A percentile compares a stretch with the other conserved stretches of the same genome.
These are phyloP conservation scores for Casuarina equisetifolia DNA, from an alignment of 306 rosid species.

Conservation along the genomic window DNA sequence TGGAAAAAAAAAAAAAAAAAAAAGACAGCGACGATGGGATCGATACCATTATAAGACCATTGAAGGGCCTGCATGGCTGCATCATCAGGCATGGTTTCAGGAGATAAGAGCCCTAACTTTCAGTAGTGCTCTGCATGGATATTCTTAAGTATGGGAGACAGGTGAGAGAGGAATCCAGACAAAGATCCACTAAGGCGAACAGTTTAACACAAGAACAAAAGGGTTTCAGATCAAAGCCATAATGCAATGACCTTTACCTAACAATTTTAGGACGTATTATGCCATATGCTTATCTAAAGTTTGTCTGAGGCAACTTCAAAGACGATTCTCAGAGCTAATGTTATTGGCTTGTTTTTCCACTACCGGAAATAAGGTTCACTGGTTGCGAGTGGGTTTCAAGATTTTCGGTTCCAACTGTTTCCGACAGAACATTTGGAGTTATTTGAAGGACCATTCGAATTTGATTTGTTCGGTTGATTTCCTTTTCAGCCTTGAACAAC, in stretches of 20 bases:
- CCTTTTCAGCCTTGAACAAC: too few species aligned
- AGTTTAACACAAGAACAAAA: not conserved
- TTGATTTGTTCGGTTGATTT: too few species aligned
- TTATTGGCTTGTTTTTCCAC: too few species aligned
- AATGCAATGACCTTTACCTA: conserved; percentile 19
- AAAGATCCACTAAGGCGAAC: conserved; percentile 11
- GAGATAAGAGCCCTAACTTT: not conserved
- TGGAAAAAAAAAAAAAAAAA: too few species aligned
- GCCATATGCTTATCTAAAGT: conserved; percentile 14
- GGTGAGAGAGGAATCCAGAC: conserved; percentile 10
- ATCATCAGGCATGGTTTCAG: not conserved
- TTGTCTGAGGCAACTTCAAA: not conserved
- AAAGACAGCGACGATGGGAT: too few species aligned
- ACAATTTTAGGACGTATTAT: conserved; percentile 16
- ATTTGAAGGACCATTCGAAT: too few species aligned
- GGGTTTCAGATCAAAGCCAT: not conserved
- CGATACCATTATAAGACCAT: too few species aligned
- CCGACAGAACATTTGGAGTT: too few species aligned
- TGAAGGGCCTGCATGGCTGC: not conserved
- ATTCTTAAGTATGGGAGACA: conserved; percentile 18
- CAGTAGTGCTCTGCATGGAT: conserved; percentile 26
- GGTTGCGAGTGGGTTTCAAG: too few species aligned
- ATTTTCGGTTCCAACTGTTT: too few species aligned
- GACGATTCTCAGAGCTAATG: too few species aligned
- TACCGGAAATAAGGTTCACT: too few species aligned